Base-by-base conservation (phyloP, 805 yeast genomes). In the Dipodascus geniculatus region DNA sequence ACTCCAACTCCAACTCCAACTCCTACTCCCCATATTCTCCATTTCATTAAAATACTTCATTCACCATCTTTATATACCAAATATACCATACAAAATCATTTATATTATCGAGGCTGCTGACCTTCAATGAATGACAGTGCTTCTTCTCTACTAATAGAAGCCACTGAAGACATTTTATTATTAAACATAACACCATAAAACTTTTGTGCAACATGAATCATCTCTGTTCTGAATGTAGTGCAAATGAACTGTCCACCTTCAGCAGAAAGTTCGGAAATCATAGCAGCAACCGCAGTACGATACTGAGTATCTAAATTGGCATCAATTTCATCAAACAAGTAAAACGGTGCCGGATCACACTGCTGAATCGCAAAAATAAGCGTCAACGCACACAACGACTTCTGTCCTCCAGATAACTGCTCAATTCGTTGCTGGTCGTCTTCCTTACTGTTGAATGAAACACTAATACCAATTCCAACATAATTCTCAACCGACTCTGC, bases 261-360 rank as follows among this genome's bases (percentile, higher is more conserved):
- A 3, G 61, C 62, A 20, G 96, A 79, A 53, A 90, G 69, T 35
- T 78, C 74, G 58, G 79, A 74, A 53, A 93, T 82, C 73, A 87
- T 71, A 33, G 74, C 70, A 0, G 98, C 96, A 20, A 93, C 96
- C 0, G 96, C 80, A 0, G 86, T 78, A 62, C 99, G 78, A 64
- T 90, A 91, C 63, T 87, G 96, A 1, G 95, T 80, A 68, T 93
- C 99, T 57, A 93, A 74, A 61, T 91, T 93, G 2, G 98, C 97
- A 70, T 93, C 99, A 55, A 93, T 85, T 71, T 93, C 99, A 68
- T 93, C 99, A 68, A 93, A 91, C 49, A 93, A 69, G 65, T 93
- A 93, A 67, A 93, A 93, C 50, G 98, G 97, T 6, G 97, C 97
- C 9, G 98, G 98, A 61, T 93, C 98, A 58, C 95, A 87, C 63